These are phyloP conservation scores for Naganishia vaughanmartiniae DNA, from an alignment of 768 basidiomycete species.

Conservation along the genomic window DNA sequence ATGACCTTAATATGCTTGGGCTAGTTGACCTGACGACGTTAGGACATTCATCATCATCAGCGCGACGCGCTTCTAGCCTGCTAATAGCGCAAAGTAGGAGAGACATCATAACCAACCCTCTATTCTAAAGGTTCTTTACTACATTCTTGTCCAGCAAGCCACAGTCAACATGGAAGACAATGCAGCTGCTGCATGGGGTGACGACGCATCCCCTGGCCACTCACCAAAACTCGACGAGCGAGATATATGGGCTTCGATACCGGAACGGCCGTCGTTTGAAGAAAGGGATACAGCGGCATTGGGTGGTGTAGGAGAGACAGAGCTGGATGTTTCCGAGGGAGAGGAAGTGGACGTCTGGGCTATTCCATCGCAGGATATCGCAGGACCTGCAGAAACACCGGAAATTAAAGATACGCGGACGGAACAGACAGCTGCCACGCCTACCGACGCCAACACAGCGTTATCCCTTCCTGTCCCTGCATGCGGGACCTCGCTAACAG, in stretches of 20 bases:
- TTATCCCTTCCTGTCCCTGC: too few relatives aligned
- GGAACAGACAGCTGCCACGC: too few relatives aligned
- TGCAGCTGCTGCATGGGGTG: constrained; percentile 26
- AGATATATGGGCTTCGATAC: constrained; percentile 20
- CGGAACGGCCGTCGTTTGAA: background rate
- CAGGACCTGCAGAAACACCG: too few relatives aligned
- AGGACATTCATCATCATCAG: background rate
- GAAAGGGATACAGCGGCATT: background rate
- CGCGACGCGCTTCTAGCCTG: background rate
- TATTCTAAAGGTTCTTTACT: background rate
- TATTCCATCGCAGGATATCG: too few relatives aligned
- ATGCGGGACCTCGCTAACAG: too few relatives aligned
- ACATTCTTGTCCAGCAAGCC: background rate
- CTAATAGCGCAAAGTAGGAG: too few relatives aligned
- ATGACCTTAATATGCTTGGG: too few relatives aligned
- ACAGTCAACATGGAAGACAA: constrained; percentile 22
- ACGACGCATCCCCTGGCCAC: constrained; percentile 10
- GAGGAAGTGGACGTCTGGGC: too few relatives aligned
- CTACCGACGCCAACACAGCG: too few relatives aligned
- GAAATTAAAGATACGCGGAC: too few relatives aligned
- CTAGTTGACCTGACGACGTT: too few relatives aligned
- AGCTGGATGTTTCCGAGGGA: too few relatives aligned
- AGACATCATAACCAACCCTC: background rate
- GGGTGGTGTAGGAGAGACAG: background rate
- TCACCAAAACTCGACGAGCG: constrained; percentile 13